Base-by-base conservation (phyloP, 805 yeast genomes). In the Candida orba region DNA sequence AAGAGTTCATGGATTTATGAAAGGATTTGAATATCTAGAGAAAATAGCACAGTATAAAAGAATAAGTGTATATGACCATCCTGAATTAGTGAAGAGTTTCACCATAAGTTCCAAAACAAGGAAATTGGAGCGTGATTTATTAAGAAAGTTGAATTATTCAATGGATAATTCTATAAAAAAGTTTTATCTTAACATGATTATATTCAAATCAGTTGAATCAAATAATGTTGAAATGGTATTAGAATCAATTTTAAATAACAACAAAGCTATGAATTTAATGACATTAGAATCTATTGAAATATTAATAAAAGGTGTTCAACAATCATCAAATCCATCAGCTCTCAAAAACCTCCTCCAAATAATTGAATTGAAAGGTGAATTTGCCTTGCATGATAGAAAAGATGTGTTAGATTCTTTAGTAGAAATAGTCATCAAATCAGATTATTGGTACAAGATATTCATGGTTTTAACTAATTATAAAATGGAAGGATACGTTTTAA, bases 161-260 rank as follows among this genome's bases (percentile, higher is more conserved):
- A 24, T 34, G 32, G 13, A 41, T 17, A 8, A n/a, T 27, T 10
- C 47, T 4, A 9, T 52, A 34, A 53, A 45, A 25, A 27, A 32
- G 22, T 53, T 52, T 34, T 50, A 49, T n/a, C 7, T 55, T 18
- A 41, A 47, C 9, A 12, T 55, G 20, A 29, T 42, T 1, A 13
- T 51, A 4, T 46, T 49, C 2, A 55, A 53, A 36, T 24, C 46
- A 13, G 40, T 20, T 3, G 33, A 41, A 13, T 18, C 31, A 6
- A 47, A 43, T 3, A 25, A 36, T 14, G 22, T 47, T 1, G 40
- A 44, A 3, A 23, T 23, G 17, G 52, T 44, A 1, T 17, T 50
- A 5, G 39, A 36, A 6, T 15, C 47, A 2, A 17, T 54, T 13
- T 20, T 33, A 3, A 22, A 29, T 1, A 43, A 50, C 13, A 33